These are phyloP conservation scores for Phytophthora crassamura DNA, from an alignment of 352 stramenopile genomes.

Conservation along the genomic window DNA sequence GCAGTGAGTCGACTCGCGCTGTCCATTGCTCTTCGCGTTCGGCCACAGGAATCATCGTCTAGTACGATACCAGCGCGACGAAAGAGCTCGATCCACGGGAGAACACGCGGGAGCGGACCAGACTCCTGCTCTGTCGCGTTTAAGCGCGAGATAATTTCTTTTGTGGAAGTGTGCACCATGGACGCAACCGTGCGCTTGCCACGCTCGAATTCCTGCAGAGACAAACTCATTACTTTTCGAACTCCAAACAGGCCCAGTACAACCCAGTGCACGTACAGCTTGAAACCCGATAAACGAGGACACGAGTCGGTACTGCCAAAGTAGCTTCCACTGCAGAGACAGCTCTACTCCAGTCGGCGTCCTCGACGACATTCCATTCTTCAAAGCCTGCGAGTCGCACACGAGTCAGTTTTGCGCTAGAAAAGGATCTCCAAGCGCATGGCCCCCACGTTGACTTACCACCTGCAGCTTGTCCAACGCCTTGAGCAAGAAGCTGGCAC, in stretches of 20 bases:
- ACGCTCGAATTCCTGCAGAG: conserved; percentile 40
- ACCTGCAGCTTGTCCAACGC: conserved; percentile 66
- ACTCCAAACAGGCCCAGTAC: background rate
- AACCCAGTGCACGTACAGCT: conserved; percentile 41
- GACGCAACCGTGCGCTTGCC: conserved; percentile 33
- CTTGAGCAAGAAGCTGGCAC: conserved; percentile 65
- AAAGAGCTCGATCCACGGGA: conserved; percentile 78
- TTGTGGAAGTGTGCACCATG: conserved; percentile 28
- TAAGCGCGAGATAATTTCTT: conserved; percentile 33
- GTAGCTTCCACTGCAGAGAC: conserved; percentile 67
- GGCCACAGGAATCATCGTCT: conserved; percentile 59
- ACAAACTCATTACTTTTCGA: conserved; percentile 13
- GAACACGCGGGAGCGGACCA: conserved; percentile 39
- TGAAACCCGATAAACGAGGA: conserved; percentile 67
- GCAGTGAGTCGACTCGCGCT: conserved; percentile 55
- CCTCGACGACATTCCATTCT: conserved; percentile 63
- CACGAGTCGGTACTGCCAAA: conserved; percentile 75
- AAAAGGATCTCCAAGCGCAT: background rate
- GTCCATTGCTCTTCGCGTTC: conserved; percentile 47
- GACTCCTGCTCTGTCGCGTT: conserved; percentile 22
- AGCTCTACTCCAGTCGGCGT: conserved; percentile 65
- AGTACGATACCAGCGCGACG: conserved; percentile 58
- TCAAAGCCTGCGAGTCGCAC: conserved; percentile 46
- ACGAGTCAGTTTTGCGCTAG: conserved; percentile 14
- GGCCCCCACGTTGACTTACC: conserved; percentile 36